Conservation (phyloP, 176 grass and related monocot genomes). For the Musa troglodytarum region DNA sequence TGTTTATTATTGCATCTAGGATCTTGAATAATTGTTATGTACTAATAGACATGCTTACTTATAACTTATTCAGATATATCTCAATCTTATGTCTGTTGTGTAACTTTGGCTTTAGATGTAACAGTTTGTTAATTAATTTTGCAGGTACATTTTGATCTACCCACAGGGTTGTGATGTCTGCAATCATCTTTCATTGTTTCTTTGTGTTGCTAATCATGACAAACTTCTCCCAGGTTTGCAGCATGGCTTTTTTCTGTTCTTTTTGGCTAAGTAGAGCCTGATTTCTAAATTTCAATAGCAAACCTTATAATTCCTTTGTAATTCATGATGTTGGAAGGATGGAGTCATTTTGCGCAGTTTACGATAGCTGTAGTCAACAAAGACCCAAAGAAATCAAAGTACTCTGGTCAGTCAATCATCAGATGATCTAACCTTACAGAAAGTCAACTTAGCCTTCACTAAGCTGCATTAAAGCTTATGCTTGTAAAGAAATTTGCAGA, state of each 20-base stretch:
- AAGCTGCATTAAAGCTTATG: not conserved
- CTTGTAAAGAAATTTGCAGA: slow-evolving; percentile 48
- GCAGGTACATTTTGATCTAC: slow-evolving; percentile 98
- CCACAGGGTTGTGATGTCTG: slow-evolving; percentile 98
- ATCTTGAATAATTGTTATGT: too few species aligned
- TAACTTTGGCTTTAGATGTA: not conserved
- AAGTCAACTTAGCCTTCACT: slow-evolving; percentile 7
- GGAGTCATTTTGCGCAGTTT: slow-evolving; percentile 96
- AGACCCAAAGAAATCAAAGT: slow-evolving; percentile 99
- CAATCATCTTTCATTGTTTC: slow-evolving; percentile 94
- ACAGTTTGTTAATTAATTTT: slow-evolving; percentile 4
- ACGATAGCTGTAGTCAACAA: slow-evolving; percentile 99
- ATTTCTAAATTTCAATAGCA: slow-evolving; percentile 6
- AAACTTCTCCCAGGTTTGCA: slow-evolving; percentile 86
- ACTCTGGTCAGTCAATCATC: slow-evolving; percentile 65
- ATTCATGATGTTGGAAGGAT: slow-evolving; percentile 56
- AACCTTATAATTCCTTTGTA: slow-evolving; percentile 13
- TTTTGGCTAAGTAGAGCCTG: slow-evolving; percentile 13
- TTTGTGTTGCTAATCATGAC: slow-evolving; percentile 98
- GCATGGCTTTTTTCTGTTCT: slow-evolving; percentile 18
- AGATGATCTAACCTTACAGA: slow-evolving; percentile 7
- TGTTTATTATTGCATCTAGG: too few species aligned
- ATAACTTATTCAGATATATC: not conserved
- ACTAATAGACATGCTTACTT: too few species aligned
- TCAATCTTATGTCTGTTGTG: not conserved